Conservation (phyloP, 768 basidiomycete species). For the Pholiota conissans region DNA sequence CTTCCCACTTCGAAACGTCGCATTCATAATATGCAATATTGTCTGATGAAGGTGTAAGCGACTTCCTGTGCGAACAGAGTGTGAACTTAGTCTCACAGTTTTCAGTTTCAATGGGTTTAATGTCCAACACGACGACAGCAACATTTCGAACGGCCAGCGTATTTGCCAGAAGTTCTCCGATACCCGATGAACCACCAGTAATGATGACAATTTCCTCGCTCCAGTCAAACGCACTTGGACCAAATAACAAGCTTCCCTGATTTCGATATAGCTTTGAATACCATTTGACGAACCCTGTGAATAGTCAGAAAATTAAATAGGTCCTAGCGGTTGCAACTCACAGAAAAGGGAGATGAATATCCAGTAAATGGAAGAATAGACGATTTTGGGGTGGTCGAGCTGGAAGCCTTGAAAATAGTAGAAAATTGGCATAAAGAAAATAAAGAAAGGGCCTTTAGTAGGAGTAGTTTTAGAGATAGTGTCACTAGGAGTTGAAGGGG, state of each 20-base stretch:
- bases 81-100: slow-evolving; percentile 52
- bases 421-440: slow-evolving; percentile 77
- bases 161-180: slow-evolving; percentile 86
- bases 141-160: slow-evolving; percentile 83
- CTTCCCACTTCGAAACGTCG: slow-evolving; percentile 87
- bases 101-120: slow-evolving; percentile 74
- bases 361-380: slow-evolving; percentile 55
- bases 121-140: slow-evolving; percentile 82
- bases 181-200: slow-evolving; percentile 92
- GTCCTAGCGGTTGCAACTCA: slow-evolving; percentile 37
- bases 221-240: slow-evolving; percentile 73
- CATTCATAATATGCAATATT: slow-evolving; percentile 87
- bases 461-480: slow-evolving; percentile 1
- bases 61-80: neutral
- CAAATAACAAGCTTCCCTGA: slow-evolving; percentile 63
- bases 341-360: slow-evolving; percentile 63
- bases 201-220: slow-evolving; percentile 85
- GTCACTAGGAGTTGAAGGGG: slow-evolving; percentile 4
- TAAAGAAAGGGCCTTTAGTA: slow-evolving; percentile 77
- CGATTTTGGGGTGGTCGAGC: slow-evolving; percentile 49
- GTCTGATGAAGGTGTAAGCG: slow-evolving; percentile 39
- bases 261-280: slow-evolving; percentile 74
- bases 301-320: neutral
- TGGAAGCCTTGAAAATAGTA: slow-evolving; percentile 69
- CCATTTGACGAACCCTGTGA: slow-evolving; percentile 68